A percentile compares a stretch with the other conserved stretches of the same genome.
phyloP scores from a whole-genome alignment of 1,284 basidiomycete genomes.

The Chalciporus sp. region DNA sequence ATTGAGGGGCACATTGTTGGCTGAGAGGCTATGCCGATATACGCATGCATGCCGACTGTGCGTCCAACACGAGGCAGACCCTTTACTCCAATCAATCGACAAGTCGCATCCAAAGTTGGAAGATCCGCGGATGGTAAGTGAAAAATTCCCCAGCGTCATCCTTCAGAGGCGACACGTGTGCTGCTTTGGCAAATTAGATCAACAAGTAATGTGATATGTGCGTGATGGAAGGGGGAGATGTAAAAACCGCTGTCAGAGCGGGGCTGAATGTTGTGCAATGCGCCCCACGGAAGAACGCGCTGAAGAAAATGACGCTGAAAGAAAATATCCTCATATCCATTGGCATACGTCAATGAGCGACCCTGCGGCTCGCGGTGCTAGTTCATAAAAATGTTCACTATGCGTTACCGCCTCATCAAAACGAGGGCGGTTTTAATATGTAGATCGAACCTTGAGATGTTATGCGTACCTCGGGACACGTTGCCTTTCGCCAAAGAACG shows the following conservation, averaged over 20 bases:
- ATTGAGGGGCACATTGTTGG: slow-evolving; percentile 5
- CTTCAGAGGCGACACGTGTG: slow-evolving; percentile 3
- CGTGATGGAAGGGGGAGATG: slow-evolving; percentile 6
- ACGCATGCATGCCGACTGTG: slow-evolving; percentile 19
- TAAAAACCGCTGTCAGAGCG: not conserved
- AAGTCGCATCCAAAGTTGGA: not conserved
- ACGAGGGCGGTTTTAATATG: slow-evolving; percentile 18
- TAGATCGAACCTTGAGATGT: slow-evolving; percentile 12
- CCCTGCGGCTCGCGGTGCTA: not conserved
- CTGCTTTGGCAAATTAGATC: slow-evolving; percentile 13
- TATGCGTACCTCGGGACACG: slow-evolving; percentile 17
- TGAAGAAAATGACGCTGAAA: not conserved
- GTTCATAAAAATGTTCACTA: slow-evolving; percentile 7
- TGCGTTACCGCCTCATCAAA: slow-evolving; percentile 25
- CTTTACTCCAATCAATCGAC: slow-evolving; percentile 13
- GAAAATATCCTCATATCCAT: not conserved
- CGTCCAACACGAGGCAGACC: slow-evolving; percentile 32
- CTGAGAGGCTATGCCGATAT: slow-evolving; percentile 14
- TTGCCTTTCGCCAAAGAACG: slow-evolving; percentile 18
- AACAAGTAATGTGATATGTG: slow-evolving; percentile 1
- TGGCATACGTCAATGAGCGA: slow-evolving; percentile 7
- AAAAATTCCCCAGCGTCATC: slow-evolving; percentile 8
- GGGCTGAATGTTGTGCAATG: slow-evolving; percentile 8
- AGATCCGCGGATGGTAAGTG: slow-evolving; percentile 6
- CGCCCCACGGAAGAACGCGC: slow-evolving; percentile 6